phyloP scores from a whole-genome alignment of 805 yeast species.

The Candida tibetensis region DNA sequence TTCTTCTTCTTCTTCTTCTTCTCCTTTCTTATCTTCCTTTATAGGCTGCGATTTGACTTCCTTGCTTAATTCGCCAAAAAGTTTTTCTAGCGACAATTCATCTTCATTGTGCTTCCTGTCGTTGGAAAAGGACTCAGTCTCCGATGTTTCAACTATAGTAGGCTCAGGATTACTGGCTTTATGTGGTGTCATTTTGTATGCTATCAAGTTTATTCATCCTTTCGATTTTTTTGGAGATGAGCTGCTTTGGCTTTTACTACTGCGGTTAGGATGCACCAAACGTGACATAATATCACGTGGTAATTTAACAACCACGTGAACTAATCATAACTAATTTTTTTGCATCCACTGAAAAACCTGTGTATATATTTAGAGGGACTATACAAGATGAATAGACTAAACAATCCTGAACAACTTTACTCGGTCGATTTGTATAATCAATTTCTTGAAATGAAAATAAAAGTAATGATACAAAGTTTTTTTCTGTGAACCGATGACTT shows the following conservation, averaged over 20 bases:
- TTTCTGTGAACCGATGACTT: too few relatives aligned
- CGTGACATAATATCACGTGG: too few relatives aligned
- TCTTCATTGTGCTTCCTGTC: constrained; percentile 12
- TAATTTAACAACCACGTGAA: too few relatives aligned
- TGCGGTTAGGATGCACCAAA: too few relatives aligned
- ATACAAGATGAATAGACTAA: neutral
- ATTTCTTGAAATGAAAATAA: neutral
- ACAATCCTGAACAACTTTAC: neutral
- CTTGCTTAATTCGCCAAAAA: constrained; percentile 30
- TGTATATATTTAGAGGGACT: too few relatives aligned
- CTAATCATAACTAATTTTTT: too few relatives aligned
- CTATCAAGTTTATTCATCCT: neutral
- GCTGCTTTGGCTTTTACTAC: neutral
- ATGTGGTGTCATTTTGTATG: constrained; percentile 13
- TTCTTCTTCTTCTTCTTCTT: constrained; percentile 15
- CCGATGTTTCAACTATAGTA: constrained; percentile 23
- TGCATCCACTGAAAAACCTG: too few relatives aligned
- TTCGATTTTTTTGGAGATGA: neutral
- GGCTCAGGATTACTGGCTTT: constrained; percentile 10
- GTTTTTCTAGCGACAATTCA: constrained; percentile 26
- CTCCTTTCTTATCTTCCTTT: neutral
- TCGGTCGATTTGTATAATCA: neutral
- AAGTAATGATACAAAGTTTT: constrained; percentile 2
- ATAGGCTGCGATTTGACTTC: constrained; percentile 15
- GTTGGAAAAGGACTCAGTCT: constrained; percentile 24